Evolutionary conservation across 2,329 filamentous ascomycete species (phyloP), one percentile per base, ranked within the genome.

Genomic region (Paraphoma sp.): DNA sequence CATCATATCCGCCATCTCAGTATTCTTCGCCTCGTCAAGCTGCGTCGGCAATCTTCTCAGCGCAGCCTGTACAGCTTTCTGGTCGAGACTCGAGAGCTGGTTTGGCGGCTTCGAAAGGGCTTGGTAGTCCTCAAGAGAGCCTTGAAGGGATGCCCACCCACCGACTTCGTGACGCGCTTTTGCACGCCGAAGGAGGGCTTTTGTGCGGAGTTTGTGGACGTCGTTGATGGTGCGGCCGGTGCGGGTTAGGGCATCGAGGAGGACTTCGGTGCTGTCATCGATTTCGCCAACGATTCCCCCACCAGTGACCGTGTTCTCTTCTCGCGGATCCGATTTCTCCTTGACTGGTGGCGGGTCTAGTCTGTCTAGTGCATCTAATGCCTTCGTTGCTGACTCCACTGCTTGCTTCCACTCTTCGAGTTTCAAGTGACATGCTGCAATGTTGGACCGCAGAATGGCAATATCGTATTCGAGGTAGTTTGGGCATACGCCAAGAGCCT

Each of bases 1-100:
- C 93, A 97, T 96, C 93, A 98, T 97, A 79, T 99, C 94, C 2
- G 86, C 89, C 85, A 95, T 92, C 78, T 99, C 95, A 65, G 84
- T 85, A 71, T 97, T 89, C 78, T 93, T 92, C 1, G 93, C 93
- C 16, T 85, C 85, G 62, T 94, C 91, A 48, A 92, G 84, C 59
- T 84, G 83, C 1, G 84, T 80, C 1, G 92, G 91, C 40, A 98
- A 78, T 18, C 81, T 79, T 12, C 82, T 77, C 56, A 96, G 80
- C 65, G 92, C 89, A 29, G 81, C 78, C 50, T 86, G 82, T 1
- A 96, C 89, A 14, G 89, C 84, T 67, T 84, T 87, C 71, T 80
- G 81, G 69, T 97, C 93, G 8, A 86, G 82, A 0, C 82, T 69
- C 0, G 87, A 84, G 1, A 97, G 80, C 48, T 65, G 63, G 59